Conservation (phyloP, 345 rosid genomes). For the Psidium friedrichsthalianum region DNA sequence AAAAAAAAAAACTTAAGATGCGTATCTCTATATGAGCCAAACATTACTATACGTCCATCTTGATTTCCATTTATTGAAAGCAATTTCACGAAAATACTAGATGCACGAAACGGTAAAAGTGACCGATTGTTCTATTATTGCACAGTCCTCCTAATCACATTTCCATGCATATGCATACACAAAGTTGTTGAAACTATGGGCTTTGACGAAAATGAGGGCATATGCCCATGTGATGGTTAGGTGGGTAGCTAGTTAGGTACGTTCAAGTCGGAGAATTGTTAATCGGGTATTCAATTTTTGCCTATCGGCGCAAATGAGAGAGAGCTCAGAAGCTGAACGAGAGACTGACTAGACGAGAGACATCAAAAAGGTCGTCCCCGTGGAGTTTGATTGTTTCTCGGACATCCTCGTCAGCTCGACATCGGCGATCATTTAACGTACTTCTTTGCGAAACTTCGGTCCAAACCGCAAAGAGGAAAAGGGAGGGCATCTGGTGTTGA, state of each 20-base stretch:
- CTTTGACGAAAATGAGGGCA: background rate
- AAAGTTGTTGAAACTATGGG: background rate
- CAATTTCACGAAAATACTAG: background rate
- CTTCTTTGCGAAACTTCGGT: background rate
- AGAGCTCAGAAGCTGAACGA: background rate
- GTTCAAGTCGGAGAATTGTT: background rate
- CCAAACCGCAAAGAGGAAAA: background rate
- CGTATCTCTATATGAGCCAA: background rate
- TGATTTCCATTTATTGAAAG: background rate
- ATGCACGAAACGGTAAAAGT: accelerated
- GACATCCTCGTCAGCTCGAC: background rate
- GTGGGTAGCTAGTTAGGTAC: background rate
- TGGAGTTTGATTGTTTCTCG: background rate
- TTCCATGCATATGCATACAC: no score
- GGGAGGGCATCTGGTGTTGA: background rate
- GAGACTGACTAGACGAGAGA: no score
- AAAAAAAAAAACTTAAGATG: background rate
- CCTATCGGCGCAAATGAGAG: background rate
- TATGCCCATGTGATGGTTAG: background rate
- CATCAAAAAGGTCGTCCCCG: background rate
- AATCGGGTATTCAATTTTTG: background rate
- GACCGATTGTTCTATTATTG: background rate
- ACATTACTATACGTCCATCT: accelerated
- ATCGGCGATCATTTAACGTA: background rate
- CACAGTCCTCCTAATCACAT: no score